Evolutionary conservation across 345 rosid genomes (phyloP).

Genomic region (Turritis glabra): DNA sequence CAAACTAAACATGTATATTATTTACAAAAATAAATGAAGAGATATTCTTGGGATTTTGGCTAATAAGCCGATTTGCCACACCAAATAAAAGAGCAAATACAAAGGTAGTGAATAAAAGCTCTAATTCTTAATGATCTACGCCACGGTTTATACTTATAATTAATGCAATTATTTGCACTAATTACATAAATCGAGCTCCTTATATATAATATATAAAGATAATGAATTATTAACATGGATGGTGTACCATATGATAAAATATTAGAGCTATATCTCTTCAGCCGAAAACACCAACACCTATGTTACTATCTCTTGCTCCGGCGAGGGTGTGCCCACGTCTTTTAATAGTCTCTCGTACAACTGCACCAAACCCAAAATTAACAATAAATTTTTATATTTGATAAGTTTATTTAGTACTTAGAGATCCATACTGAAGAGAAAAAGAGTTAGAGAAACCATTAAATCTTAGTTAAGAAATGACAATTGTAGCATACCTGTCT

Average conservation of each 20-base stretch:
- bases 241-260: conserved; percentile 7
- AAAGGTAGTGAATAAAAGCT: conserved; percentile 1
- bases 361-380: conserved; percentile 48
- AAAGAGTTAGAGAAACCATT: not conserved
- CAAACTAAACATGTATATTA: not conserved
- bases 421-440: not conserved
- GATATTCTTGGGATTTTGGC: conserved; percentile 1
- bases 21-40: conserved; percentile 13
- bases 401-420: not conserved
- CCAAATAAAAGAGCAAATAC: conserved; percentile 12
- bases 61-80: not conserved
- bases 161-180: conserved; percentile 21
- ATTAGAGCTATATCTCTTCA: conserved; percentile 15
- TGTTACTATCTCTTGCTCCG: conserved; percentile 37
- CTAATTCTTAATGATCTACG: not conserved
- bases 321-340: conserved; percentile 56
- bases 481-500: conserved; percentile 58
- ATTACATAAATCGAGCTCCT: conserved; percentile 13
- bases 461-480: not conserved
- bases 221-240: conserved; percentile 15
- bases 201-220: not conserved
- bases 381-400: not conserved
- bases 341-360: conserved; percentile 67
- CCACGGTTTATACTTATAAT: not conserved
- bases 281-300: conserved; percentile 26